Conservation (phyloP, 805 yeast genomes). For the Jamesozyma spencerorum region DNA sequence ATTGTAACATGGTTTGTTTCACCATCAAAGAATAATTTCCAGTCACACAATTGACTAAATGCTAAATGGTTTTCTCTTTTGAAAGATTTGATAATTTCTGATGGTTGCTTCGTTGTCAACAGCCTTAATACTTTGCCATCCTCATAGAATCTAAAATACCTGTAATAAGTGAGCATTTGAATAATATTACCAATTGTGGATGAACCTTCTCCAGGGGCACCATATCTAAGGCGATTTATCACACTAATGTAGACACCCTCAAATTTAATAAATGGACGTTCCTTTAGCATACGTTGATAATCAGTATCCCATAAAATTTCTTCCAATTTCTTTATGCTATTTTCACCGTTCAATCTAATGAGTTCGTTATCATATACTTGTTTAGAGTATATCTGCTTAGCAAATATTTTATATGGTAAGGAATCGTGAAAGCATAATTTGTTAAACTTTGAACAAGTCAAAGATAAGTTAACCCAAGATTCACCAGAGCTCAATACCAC, state of each 20-base stretch:
- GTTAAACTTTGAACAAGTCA: slow-evolving; percentile 50
- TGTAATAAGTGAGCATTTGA: slow-evolving; percentile 75
- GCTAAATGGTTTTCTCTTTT: slow-evolving; percentile 27
- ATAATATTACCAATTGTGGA: slow-evolving; percentile 66
- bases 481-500: slow-evolving; percentile 44
- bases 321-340: slow-evolving; percentile 29
- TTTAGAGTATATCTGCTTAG: slow-evolving; percentile 41
- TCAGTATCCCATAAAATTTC: slow-evolving; percentile 35
- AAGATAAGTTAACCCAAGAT: slow-evolving; percentile 54
- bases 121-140: slow-evolving; percentile 69
- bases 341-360: slow-evolving; percentile 31
- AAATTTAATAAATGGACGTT: slow-evolving; percentile 70
- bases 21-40: slow-evolving; percentile 48
- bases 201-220: slow-evolving; percentile 60
- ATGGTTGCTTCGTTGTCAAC: slow-evolving; percentile 66
- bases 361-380: slow-evolving; percentile 45
- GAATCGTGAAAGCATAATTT: slow-evolving; percentile 47
- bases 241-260: slow-evolving; percentile 80
- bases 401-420: slow-evolving; percentile 42
- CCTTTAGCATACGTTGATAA: slow-evolving; percentile 31
- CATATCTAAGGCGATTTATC: slow-evolving; percentile 76
- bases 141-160: slow-evolving; percentile 73
- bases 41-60: slow-evolving; percentile 42
- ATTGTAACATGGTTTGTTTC: slow-evolving; percentile 42
- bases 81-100: slow-evolving; percentile 50